Evolutionary conservation across 2,329 filamentous ascomycete genomes (phyloP), one percentile per base, ranked within the genome.

Genomic region (Calonectria montana): DNA sequence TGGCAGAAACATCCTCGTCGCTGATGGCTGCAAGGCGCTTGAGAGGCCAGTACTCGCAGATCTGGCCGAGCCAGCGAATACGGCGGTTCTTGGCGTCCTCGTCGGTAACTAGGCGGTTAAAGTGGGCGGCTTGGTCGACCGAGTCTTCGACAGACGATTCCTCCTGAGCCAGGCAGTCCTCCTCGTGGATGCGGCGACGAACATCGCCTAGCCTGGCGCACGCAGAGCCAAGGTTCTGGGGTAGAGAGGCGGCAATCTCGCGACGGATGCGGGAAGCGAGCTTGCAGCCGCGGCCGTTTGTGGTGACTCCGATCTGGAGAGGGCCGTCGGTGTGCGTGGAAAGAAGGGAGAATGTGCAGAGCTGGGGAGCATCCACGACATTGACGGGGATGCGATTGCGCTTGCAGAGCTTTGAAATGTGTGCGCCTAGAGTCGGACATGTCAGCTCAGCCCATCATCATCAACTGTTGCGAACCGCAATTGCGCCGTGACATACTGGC

Each of bases 1-100:
- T 91, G 15, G 85, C 83, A 18, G 94, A 91, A 8, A 98, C 91
- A 76, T 98, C 96, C 10, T 89, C 88, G 78, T 98, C 94, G 4
- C 90, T 93, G 74, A 98, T 93, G 47, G 89, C 88, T 9, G 95
- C 95, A 1, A 99, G 89, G 21, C 94, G 91, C 74, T 92, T 92
- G 29, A 99, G 88, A 1, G 97, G 96, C 97, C 97, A 99, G 84
- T 99, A 99, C 86, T 99, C 97, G 88, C 97, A 99, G 65, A 99
- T 95, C 82, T 99, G 97, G 23, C 94, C 91, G 1, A 99, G 87
- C 97, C 97, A 99, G 70, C 97, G 91, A 87, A 97, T 96, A 64
- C 97, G 90, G 71, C 96, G 88, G 25, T 90, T 95, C 81, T 95
- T 95, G 1, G 90, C 85, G 79, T 97, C 94, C 53, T 92, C 91